These are phyloP conservation scores for Volutella citrinella DNA, from an alignment of 2,329 filamentous ascomycete genomes.

Conservation along the genomic window DNA sequence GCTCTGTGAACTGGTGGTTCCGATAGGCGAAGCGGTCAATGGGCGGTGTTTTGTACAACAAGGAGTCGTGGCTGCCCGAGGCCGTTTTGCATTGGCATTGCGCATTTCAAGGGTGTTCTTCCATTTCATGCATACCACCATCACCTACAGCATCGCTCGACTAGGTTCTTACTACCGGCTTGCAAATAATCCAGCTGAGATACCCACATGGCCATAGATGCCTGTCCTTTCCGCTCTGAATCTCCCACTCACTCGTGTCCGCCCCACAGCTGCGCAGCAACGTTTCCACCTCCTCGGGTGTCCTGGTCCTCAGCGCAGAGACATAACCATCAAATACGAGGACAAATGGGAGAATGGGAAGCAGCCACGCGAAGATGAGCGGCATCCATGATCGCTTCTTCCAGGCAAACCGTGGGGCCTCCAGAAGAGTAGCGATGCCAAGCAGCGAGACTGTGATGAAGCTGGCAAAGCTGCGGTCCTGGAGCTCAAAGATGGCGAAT, in stretches of 20 bases:
- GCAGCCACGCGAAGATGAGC: conserved; percentile 62
- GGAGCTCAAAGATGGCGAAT: conserved; percentile 73
- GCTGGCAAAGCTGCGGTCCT: conserved; percentile 58
- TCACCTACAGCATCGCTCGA: not conserved
- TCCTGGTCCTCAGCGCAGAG: conserved; percentile 65
- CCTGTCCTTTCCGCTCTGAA: conserved; percentile 43
- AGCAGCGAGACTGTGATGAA: conserved; percentile 52
- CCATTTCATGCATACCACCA: conserved; percentile 6
- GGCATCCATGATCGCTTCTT: conserved; percentile 51
- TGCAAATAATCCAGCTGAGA: conserved; percentile 51
- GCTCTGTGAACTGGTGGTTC: conserved; percentile 47
- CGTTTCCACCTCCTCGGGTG: conserved; percentile 59
- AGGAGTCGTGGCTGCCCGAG: no score
- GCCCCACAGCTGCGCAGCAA: conserved; percentile 54
- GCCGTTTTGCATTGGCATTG: no score
- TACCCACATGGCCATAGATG: conserved; percentile 51
- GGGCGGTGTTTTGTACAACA: no score
- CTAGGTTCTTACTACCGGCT: no score
- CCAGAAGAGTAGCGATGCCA: conserved; percentile 47
- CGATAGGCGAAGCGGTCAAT: no score
- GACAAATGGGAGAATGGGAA: conserved; percentile 66
- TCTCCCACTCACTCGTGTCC: conserved; percentile 43
- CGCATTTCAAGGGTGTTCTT: no score
- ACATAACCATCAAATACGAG: conserved; percentile 68
- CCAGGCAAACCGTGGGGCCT: conserved; percentile 52